A percentile compares a stretch with the other conserved stretches of the same genome.
Conservation (phyloP, 805 yeast genomes). For the Saccharomycopsis vini region DNA sequence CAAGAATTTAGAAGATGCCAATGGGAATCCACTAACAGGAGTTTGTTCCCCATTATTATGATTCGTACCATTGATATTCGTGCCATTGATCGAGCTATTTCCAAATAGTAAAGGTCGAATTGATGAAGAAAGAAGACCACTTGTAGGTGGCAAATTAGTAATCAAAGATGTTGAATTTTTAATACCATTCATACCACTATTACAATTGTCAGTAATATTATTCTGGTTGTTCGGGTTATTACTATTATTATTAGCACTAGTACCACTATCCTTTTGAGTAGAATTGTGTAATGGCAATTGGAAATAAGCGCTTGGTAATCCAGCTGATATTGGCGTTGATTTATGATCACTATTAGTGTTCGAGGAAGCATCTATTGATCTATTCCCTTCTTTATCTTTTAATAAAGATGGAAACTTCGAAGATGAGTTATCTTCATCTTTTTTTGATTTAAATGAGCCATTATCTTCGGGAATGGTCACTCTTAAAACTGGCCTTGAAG, state of each 20-base stretch:
- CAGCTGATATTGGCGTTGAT: conserved; percentile 27
- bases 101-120: conserved; percentile 17
- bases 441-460: conserved; percentile 6
- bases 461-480: conserved; percentile 55
- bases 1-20: conserved; percentile 24
- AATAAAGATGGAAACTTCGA: neutral
- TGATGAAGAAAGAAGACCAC: conserved; percentile 18
- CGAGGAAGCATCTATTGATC: no score
- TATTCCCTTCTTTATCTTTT: conserved; percentile 1
- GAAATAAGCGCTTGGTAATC: conserved; percentile 24
- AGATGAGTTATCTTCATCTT: conserved; percentile 1
- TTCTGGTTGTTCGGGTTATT: no score
- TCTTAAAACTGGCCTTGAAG: conserved; percentile 47
- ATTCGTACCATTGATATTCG: no score
- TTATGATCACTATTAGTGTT: conserved; percentile 12
- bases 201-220: no score
- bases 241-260: conserved; percentile 20
- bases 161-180: conserved; percentile 9
- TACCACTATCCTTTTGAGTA: conserved; percentile 19
- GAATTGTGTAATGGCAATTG: conserved; percentile 25
- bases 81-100: no score
- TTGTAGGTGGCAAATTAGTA: conserved; percentile 17
- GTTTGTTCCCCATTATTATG: conserved; percentile 55
- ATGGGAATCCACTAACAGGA: conserved; percentile 60
- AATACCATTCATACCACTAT: neutral